phyloP scores from a whole-genome alignment of 495 filamentous ascomycete species.

The Aspergillus hancockii region DNA sequence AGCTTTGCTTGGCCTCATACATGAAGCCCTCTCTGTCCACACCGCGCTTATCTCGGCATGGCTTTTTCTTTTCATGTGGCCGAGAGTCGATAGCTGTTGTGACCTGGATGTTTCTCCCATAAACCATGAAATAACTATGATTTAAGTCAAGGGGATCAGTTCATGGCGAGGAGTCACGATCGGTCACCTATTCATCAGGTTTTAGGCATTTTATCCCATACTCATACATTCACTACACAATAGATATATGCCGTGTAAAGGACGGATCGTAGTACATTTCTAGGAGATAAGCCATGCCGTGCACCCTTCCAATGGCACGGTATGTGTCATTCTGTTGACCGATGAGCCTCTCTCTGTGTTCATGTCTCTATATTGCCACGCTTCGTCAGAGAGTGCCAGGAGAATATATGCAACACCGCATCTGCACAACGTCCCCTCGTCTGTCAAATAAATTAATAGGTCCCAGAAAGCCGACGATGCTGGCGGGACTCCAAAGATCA shows the following conservation, averaged over 20 bases:
- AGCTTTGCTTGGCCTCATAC: not conserved
- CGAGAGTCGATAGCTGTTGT: too few relatives aligned
- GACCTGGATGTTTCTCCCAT: not conserved
- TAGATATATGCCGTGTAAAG: not conserved
- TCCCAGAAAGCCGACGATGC: too few relatives aligned
- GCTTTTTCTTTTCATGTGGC: not conserved
- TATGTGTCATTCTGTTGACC: not conserved
- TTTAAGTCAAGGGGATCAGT: not conserved
- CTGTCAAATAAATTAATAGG: too few relatives aligned
- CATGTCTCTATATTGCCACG: not conserved
- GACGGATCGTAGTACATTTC: not conserved
- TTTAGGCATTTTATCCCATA: not conserved
- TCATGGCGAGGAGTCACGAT: too few relatives aligned
- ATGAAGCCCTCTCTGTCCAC: not conserved
- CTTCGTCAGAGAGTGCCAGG: not conserved
- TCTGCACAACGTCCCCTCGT: not conserved
- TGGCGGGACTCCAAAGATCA: too few relatives aligned
- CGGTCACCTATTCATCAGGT: not conserved
- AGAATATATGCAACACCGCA: not conserved
- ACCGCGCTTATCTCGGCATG: not conserved
- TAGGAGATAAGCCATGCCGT: not conserved
- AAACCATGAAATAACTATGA: not conserved
- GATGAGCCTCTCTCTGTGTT: not conserved
- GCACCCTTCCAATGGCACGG: not conserved
- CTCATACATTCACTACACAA: not conserved